Conservation (phyloP, 331 rosid genomes). For the Cydonia oblonga region DNA sequence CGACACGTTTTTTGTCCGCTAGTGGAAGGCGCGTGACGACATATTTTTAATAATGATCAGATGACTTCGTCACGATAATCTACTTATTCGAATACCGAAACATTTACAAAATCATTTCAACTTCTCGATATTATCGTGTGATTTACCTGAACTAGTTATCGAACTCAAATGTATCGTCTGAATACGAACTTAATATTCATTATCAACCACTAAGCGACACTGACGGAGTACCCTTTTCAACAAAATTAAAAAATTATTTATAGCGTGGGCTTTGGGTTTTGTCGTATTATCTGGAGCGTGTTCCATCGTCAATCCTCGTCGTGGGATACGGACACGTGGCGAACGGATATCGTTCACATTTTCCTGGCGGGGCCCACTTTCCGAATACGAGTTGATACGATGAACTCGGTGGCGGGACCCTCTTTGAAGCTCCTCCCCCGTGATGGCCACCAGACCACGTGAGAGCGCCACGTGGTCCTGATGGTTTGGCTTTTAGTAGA, state of each 20-base stretch:
- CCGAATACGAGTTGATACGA: conserved; percentile 21
- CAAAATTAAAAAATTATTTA: background rate
- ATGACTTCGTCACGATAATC: too few relatives aligned
- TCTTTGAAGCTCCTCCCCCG: background rate
- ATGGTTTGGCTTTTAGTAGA: background rate
- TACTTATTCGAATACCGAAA: too few relatives aligned
- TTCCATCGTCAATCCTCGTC: conserved; percentile 1
- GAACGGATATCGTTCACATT: too few relatives aligned
- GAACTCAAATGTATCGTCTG: too few relatives aligned
- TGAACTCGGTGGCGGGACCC: conserved; percentile 23
- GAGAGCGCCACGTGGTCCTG: conserved; percentile 17
- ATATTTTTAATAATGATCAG: too few relatives aligned
- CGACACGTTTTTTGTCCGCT: conserved; percentile 34
- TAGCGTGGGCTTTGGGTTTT: conserved; percentile 25
- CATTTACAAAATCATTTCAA: too few relatives aligned
- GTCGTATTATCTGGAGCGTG: conserved; percentile 36
- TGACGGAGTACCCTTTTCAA: background rate
- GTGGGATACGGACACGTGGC: conserved; percentile 30
- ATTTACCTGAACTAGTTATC: too few relatives aligned
- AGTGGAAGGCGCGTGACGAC: conserved; percentile 48
- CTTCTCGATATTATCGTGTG: too few relatives aligned
- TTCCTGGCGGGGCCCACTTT: conserved; percentile 20
- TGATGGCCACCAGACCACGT: background rate
- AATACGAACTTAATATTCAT: too few relatives aligned
- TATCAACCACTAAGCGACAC: too few relatives aligned